Base-by-base conservation (phyloP, 2,329 filamentous ascomycete genomes). In the Nemania diffusa region DNA sequence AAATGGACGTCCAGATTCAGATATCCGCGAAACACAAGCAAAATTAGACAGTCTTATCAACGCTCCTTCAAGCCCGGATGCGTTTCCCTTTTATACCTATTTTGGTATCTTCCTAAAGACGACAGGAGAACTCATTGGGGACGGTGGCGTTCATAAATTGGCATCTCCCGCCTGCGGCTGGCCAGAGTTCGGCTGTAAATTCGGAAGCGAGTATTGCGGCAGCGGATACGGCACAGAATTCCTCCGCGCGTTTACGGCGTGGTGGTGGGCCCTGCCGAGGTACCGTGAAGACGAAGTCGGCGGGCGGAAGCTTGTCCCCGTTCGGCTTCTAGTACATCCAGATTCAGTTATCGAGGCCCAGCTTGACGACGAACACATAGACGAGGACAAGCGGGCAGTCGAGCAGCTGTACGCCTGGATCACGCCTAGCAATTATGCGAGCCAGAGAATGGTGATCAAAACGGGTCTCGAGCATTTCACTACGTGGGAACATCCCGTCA, bases 401-500 rank as follows among this genome's bases (percentile, higher is more conserved):
- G 65, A 64, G 42, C 22, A 64, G 20, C 40, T 67, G 20, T 67
- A 64, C 37, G 50, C 50, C 32, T 68, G 50, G 48, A 29, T 56
- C 3, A 17, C 40, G n/a, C 27, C 42, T 24, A 44, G 57, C 34
- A 61, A 64, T 13, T 17, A 42, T 20, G 61, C 65, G 15, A 68
- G 34, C 13, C 40, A 57, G 32, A 37, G 34, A 27, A 15, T 78
- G 75, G 62, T 62, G 64, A 27, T 51, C 68, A 37, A 71, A 58
- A 11, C 76, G 69, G 6, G 77, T 75, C 26, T 74, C 76, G 55
- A 73, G 62, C 22, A 76, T 73, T 20, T 78, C 72, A 29, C 52
- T 37, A 59, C 37, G 11, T 63, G 64, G 53, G 17, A 63, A 24
- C 53, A 67, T 13, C 59, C 64, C 3, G 3, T 32, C 4, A 55